Evolutionary conservation across 441 rosid species (phyloP), one percentile per base, ranked within the genome.

Genomic region (Cnidoscolus chayamansa): DNA sequence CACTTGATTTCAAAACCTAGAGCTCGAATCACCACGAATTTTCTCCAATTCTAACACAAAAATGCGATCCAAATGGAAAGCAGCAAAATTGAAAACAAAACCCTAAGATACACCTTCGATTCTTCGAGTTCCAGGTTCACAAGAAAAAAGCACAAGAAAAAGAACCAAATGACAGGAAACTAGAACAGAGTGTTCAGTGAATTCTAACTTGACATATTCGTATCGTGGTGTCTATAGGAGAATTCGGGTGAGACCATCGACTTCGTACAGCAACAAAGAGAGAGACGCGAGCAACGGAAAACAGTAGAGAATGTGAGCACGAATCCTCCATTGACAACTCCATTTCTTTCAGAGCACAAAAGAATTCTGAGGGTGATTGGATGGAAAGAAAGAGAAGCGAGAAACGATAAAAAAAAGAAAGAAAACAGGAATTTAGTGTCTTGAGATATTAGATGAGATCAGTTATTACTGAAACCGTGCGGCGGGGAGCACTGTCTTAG

Each of bases 301-400:
- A 78, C 73, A 77, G 78, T 72, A 80, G 81, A 73, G 68, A 75
- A 67, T 71, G 79, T 57, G 86, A 84, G 73, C 75, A 77, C 79
- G 85, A 84, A 71, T 81, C 87, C 73, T 83, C 90, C 95, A 86
- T 85, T 67, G 79, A 79, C 86, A 85, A 76, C 91, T 81, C 86
- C 90, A 88, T 87, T 79, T 64, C 72, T 30, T n/a, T 16, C 58
- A 55, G 19, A 47, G 53, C 7, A 64, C 9, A 45, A 54, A 19
- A 75, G 47, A 45, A 59, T 20, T 12, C n/a, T 15, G 7, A 17
- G 51, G 50, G 71, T 62, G 81, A 64, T 74, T 71, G 79, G 75
- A 54, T 3, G 35, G 65, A n/a, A 32, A 64, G 70, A 66, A 58
- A 54, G 59, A 2, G 43, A 9, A 19, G 62, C 19, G 25, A 64